Percentiles rank a stretch among this genome's conserved stretches.
phyloP scores from a whole-genome alignment of 352 stramenopile genomes.

The Globisporangium cylindrosporum region DNA sequence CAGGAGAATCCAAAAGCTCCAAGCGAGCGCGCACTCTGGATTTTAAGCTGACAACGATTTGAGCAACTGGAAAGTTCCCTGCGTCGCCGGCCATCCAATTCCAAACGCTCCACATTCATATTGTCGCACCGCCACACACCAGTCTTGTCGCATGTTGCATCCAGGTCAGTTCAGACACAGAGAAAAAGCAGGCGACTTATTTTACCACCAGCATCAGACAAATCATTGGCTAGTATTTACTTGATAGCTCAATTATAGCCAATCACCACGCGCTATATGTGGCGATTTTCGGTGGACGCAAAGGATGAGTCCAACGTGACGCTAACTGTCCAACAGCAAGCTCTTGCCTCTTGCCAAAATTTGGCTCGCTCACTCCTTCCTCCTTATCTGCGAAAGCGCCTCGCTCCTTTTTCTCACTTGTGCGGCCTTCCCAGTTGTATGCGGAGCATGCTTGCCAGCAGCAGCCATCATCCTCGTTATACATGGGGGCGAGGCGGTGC shows the following conservation, averaged over 20 bases:
- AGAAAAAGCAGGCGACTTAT: not conserved
- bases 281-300: not conserved
- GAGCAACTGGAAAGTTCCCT: not conserved
- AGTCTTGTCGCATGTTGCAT: not conserved
- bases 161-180: not conserved
- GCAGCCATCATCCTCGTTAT: not conserved
- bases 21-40: too few species aligned
- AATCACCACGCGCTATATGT: not conserved
- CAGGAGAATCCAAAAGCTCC: too few species aligned
- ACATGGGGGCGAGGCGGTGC: not conserved
- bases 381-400: not conserved
- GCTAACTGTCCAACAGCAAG: not conserved
- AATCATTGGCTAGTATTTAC: constrained; percentile 3
- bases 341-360: not conserved
- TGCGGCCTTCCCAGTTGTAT: too few species aligned
- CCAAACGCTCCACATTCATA: not conserved
- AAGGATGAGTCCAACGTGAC: not conserved
- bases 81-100: not conserved
- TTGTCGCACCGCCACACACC: not conserved
- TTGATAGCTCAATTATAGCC: not conserved
- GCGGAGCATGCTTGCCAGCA: not conserved
- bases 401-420: not conserved
- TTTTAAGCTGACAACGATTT: too few species aligned
- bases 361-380: not conserved
- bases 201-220: not conserved